These are phyloP conservation scores for Venturia nashicola DNA, from an alignment of 2,329 filamentous ascomycete species.

Conservation along the genomic window DNA sequence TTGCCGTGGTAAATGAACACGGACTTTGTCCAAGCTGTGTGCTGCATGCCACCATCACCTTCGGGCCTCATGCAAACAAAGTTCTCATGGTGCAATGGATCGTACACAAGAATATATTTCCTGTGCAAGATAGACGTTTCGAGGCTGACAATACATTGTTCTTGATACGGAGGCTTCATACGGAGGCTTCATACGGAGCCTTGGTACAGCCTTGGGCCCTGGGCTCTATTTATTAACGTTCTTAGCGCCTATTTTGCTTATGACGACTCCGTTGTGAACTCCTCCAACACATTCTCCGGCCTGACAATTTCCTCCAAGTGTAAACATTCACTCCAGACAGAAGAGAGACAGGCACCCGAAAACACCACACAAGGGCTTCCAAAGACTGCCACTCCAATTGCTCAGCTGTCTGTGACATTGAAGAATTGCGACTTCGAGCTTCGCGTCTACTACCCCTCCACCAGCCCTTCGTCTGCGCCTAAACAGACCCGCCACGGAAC, in stretches of 20 bases:
- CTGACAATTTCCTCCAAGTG: background rate
- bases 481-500: background rate
- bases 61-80: background rate
- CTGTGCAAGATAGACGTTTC: background rate
- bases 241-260: too few relatives aligned
- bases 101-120: background rate
- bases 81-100: background rate
- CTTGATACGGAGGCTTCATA: too few relatives aligned
- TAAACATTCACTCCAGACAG: background rate
- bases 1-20: background rate
- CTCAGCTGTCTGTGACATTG: background rate
- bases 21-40: background rate
- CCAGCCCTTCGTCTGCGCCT: background rate
- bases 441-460: background rate
- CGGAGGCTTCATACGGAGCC: too few relatives aligned
- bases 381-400: background rate
- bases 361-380: background rate
- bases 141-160: background rate
- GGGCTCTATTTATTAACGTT: background rate
- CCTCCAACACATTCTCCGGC: background rate
- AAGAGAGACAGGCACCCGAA: background rate
- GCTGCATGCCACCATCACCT: background rate
- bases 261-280: too few relatives aligned
- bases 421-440: background rate
- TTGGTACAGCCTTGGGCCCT: background rate